phyloP scores from a whole-genome alignment of 1,284 basidiomycete species.

The Pyrrhoderma noxium region DNA sequence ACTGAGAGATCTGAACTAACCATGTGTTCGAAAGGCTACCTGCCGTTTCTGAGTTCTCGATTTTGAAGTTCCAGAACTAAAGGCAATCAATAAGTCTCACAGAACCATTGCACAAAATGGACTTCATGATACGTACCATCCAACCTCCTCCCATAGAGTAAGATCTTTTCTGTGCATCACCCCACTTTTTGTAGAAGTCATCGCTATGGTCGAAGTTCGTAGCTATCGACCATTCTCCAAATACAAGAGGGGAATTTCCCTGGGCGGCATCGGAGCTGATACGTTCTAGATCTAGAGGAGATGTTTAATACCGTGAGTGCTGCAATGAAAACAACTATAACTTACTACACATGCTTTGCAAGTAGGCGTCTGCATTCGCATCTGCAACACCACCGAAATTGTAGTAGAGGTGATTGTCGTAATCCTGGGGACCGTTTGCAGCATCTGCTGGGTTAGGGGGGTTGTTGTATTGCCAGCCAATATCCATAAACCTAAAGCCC shows the following conservation, averaged over 20 bases:
- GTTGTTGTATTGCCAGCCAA: slow-evolving; percentile 64
- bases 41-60: slow-evolving; percentile 47
- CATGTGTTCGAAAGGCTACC: slow-evolving; percentile 50
- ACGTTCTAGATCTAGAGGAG: slow-evolving; percentile 41
- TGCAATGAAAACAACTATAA: background rate
- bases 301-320: background rate
- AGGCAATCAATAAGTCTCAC: background rate
- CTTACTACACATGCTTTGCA: slow-evolving; percentile 63
- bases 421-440: slow-evolving; percentile 59
- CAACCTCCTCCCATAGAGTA: slow-evolving; percentile 61
- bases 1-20: slow-evolving; percentile 28
- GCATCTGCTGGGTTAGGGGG: slow-evolving; percentile 64
- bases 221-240: slow-evolving; percentile 63
- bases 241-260: slow-evolving; percentile 42
- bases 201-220: slow-evolving; percentile 62
- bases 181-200: slow-evolving; percentile 59
- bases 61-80: slow-evolving; percentile 75
- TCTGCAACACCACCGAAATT: slow-evolving; percentile 65
- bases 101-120: background rate
- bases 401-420: slow-evolving; percentile 78
- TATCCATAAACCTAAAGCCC: slow-evolving; percentile 60
- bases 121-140: slow-evolving; percentile 42
- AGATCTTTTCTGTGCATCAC: slow-evolving; percentile 69
- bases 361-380: slow-evolving; percentile 54
- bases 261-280: slow-evolving; percentile 41